These are phyloP conservation scores for Clarireedia monteithiana DNA, from an alignment of 2,329 filamentous ascomycete species.

Conservation along the genomic window DNA sequence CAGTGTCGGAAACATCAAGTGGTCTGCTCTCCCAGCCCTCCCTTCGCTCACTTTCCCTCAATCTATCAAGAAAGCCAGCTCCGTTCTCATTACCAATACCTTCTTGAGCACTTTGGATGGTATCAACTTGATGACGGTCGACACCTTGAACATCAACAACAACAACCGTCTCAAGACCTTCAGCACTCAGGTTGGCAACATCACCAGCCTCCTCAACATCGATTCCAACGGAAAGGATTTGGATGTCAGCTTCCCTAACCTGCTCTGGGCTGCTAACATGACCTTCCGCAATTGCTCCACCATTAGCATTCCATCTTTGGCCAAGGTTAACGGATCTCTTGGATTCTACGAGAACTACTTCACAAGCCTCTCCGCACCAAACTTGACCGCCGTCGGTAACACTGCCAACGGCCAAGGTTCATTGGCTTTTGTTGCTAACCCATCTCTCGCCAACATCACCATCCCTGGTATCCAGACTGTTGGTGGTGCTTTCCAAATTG, in stretches of 20 bases:
- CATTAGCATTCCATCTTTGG: slow-evolving; percentile 66
- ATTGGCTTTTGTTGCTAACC: slow-evolving; percentile 57
- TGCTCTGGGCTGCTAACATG: slow-evolving; percentile 71
- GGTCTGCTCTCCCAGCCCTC: slow-evolving; percentile 61
- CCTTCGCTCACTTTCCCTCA: slow-evolving; percentile 49
- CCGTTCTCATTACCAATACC: slow-evolving; percentile 82
- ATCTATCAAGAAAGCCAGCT: slow-evolving; percentile 59
- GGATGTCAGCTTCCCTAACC: slow-evolving; percentile 65
- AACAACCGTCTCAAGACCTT: slow-evolving; percentile 73
- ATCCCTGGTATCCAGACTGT: slow-evolving; percentile 62
- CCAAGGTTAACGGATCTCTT: slow-evolving; percentile 67
- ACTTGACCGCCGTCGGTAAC: slow-evolving; percentile 57
- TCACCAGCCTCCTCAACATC: slow-evolving; percentile 64
- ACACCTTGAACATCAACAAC: slow-evolving; percentile 78
- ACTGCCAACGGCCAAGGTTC: slow-evolving; percentile 35
- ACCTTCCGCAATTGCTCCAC: slow-evolving; percentile 73
- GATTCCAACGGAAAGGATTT: slow-evolving; percentile 73
- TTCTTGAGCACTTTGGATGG: slow-evolving; percentile 70
- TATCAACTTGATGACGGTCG: slow-evolving; percentile 69
- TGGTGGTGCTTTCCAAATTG: slow-evolving; percentile 73
- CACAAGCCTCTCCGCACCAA: slow-evolving; percentile 51
- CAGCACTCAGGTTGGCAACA: slow-evolving; percentile 69
- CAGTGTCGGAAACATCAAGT: slow-evolving; percentile 59
- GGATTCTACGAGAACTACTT: slow-evolving; percentile 77
- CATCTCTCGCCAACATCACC: slow-evolving; percentile 62